Percentiles rank a stretch among this genome's conserved stretches.
Conservation (phyloP, 352 stramenopile genomes). For the Globisporangium carolinianum region DNA sequence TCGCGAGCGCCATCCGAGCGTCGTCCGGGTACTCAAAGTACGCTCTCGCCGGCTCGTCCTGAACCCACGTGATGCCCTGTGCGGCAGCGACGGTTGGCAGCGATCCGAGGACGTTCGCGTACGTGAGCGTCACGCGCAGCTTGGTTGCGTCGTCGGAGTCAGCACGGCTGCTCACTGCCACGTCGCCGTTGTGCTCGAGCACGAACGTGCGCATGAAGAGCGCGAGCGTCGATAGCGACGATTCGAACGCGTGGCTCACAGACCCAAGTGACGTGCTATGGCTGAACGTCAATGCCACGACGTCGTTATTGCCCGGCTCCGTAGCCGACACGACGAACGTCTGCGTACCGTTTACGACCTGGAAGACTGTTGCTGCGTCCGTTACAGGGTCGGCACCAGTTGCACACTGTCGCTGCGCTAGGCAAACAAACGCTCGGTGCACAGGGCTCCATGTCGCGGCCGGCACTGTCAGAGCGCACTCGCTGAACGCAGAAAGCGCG, state of each 20-base stretch:
- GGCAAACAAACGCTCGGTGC: conserved; percentile 5
- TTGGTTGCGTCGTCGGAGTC: neutral
- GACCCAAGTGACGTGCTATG: neutral
- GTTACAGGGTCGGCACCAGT: neutral
- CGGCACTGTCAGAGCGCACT: neutral
- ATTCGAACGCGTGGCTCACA: conserved; percentile 8
- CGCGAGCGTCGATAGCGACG: conserved; percentile 3
- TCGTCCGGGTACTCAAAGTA: conserved; percentile 12
- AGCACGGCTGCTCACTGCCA: conserved; percentile 5
- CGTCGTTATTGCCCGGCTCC: neutral
- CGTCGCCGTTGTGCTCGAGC: conserved; percentile 14
- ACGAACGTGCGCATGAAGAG: conserved; percentile 20
- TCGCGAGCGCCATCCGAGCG: neutral
- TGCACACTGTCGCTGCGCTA: neutral
- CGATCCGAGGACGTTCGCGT: conserved; percentile 6
- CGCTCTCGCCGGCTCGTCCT: conserved; percentile 2
- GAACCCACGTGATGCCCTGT: neutral
- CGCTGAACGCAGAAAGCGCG: neutral
- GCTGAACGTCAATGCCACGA: conserved; percentile 3
- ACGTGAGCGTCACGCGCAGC: conserved; percentile 6
- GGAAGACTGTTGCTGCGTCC: neutral
- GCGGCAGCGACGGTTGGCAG: conserved; percentile 5
- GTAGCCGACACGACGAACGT: conserved; percentile 3
- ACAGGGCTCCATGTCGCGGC: conserved; percentile 6
- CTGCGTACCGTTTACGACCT: conserved; percentile 10